Evolutionary conservation across 208 protist species (phyloP).

Genomic region (Phytomonas sp.): DNA sequence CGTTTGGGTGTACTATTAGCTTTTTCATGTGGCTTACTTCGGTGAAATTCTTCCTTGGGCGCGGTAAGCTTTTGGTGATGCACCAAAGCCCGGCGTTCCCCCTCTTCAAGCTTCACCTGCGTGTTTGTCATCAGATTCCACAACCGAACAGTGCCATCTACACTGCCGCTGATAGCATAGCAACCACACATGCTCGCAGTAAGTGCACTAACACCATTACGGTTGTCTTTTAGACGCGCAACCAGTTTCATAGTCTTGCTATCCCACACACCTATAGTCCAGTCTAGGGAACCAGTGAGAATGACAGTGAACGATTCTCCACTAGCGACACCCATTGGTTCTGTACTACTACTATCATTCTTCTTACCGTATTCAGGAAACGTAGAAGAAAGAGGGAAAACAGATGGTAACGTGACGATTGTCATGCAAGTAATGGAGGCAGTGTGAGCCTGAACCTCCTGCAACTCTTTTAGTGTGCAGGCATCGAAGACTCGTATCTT

Average conservation of each 20-base stretch:
- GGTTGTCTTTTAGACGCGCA: slow-evolving; percentile 29
- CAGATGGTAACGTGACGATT: not conserved
- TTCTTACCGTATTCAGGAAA: not conserved
- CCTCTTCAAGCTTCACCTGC: slow-evolving; percentile 27
- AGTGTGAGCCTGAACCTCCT: slow-evolving; percentile 26
- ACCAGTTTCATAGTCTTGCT: slow-evolving; percentile 38
- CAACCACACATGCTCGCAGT: slow-evolving; percentile 28
- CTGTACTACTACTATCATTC: not conserved
- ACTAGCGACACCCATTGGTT: slow-evolving; percentile 1
- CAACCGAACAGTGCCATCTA: slow-evolving; percentile 55
- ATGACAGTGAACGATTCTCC: slow-evolving; percentile 21
- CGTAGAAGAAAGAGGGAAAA: slow-evolving; percentile 12
- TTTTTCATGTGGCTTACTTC: not conserved
- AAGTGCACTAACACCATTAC: slow-evolving; percentile 32
- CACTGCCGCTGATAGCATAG: slow-evolving; percentile 58
- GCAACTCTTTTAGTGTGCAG: slow-evolving; percentile 18
- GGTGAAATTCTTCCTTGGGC: not conserved
- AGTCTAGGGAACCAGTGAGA: slow-evolving; percentile 45
- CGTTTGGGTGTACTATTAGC: not conserved
- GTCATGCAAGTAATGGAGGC: slow-evolving; percentile 48
- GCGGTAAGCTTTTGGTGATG: not conserved
- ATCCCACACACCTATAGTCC: slow-evolving; percentile 62
- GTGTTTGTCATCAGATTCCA: slow-evolving; percentile 43
- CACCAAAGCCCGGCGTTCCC: slow-evolving; percentile 17
- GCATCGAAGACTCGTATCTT: slow-evolving; percentile 40